These are phyloP conservation scores for Friedmanniomyces simplex DNA, from an alignment of 495 filamentous ascomycete species.

Conservation along the genomic window DNA sequence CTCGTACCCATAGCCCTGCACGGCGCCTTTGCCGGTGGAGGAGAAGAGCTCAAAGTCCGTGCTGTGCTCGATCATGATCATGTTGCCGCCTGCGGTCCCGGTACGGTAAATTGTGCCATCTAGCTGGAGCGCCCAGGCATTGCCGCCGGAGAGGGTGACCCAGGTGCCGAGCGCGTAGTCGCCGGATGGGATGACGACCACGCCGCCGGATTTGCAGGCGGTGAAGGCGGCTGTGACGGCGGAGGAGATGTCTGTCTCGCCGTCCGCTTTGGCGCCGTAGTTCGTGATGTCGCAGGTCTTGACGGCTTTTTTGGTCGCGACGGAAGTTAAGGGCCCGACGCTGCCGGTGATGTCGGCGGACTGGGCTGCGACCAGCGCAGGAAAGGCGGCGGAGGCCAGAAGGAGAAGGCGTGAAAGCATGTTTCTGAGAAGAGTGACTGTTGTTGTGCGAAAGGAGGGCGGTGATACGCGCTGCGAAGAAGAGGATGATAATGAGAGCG, in stretches of 20 bases:
- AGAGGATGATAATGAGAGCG: no score
- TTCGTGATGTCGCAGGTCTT: constrained; percentile 24
- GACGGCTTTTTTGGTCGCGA: constrained; percentile 16
- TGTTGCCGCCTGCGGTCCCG: constrained; percentile 33
- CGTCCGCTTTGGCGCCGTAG: constrained; percentile 25
- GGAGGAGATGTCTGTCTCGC: constrained; percentile 13
- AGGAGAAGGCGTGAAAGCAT: background rate
- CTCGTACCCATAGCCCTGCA: constrained; percentile 30
- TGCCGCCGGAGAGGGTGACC: constrained; percentile 29
- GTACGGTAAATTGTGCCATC: constrained; percentile 31
- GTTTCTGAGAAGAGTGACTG: background rate
- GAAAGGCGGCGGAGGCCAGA: background rate
- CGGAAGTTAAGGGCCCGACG: constrained; percentile 21
- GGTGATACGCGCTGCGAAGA: no score
- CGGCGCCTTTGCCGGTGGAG: constrained; percentile 23
- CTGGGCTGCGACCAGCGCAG: constrained; percentile 19
- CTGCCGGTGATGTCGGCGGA: constrained; percentile 10
- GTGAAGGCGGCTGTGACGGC: constrained; percentile 20
- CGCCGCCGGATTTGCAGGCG: constrained; percentile 30
- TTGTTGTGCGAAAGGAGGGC: no score
- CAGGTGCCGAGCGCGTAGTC: constrained; percentile 30
- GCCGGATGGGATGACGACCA: constrained; percentile 27
- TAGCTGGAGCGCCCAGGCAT: constrained; percentile 29
- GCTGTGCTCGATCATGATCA: constrained; percentile 29
- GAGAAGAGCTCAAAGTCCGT: constrained; percentile 28